Conservation (phyloP, 2,329 filamentous ascomycete species). For the Cordyceps farinosa region DNA sequence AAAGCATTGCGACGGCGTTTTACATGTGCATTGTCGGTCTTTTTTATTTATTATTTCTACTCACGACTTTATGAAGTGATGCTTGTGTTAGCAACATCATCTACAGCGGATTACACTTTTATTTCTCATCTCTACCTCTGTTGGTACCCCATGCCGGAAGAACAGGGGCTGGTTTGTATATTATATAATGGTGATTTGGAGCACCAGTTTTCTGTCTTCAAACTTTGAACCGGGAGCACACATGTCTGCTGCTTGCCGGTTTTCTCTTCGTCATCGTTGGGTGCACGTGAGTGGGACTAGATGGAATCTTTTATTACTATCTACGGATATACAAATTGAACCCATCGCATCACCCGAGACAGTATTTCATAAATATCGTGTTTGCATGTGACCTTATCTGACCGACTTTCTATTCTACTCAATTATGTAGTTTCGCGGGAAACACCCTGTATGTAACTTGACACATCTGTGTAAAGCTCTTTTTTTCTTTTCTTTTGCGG, state of each 20-base stretch:
- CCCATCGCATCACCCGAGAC: too few species aligned
- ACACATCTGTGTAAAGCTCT: not conserved
- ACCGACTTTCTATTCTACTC: not conserved
- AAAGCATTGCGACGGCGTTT: conserved; percentile 17
- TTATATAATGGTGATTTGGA: not conserved
- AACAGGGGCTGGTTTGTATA: not conserved
- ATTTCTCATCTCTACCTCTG: not conserved
- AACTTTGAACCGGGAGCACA: not conserved
- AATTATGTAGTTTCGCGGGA: not conserved
- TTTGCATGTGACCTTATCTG: not conserved
- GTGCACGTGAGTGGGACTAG: not conserved
- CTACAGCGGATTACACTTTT: not conserved
- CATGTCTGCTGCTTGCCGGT: not conserved
- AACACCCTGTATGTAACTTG: not conserved
- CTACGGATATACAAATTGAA: not conserved
- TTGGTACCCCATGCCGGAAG: not conserved
- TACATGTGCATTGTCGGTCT: not conserved
- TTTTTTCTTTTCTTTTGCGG: not conserved
- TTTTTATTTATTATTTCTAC: conserved; percentile 1
- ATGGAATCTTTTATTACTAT: not conserved
- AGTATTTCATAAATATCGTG: not conserved
- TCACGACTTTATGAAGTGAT: conserved; percentile 14
- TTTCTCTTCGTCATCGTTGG: not conserved
- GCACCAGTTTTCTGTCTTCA: not conserved
- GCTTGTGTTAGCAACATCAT: not conserved